A percentile compares a stretch with the other conserved stretches of the same genome.
phyloP scores from a whole-genome alignment of 495 filamentous ascomycete genomes.

The Talaromyces liani region DNA sequence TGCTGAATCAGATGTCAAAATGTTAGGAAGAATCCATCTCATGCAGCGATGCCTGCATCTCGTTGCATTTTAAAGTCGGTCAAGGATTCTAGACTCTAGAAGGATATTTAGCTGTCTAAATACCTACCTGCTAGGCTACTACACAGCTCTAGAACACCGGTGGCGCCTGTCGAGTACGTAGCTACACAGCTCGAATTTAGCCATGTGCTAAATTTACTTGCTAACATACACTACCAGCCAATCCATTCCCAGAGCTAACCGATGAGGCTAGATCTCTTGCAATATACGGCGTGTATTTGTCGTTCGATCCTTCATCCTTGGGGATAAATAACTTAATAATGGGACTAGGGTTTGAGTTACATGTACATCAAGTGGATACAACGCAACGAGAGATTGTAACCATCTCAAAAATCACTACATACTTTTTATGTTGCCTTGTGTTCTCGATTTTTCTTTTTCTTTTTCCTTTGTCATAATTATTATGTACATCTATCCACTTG shows the following conservation, averaged over 20 bases:
- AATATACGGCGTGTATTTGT: not conserved
- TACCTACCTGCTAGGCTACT: not conserved
- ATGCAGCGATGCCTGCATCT: not conserved
- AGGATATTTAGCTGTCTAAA: not conserved
- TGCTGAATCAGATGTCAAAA: not conserved
- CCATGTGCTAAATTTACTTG: not conserved
- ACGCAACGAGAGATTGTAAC: conserved; percentile 4
- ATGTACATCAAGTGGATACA: not conserved
- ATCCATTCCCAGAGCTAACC: not conserved
- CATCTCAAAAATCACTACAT: not conserved
- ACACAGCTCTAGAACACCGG: not conserved
- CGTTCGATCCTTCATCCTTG: too few relatives aligned
- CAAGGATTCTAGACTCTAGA: not conserved
- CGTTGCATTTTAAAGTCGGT: not conserved
- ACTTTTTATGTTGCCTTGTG: not conserved
- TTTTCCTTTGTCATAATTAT: not conserved
- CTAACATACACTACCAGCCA: not conserved
- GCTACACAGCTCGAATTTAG: not conserved
- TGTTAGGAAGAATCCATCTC: not conserved
- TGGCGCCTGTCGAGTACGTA: not conserved
- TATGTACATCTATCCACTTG: not conserved
- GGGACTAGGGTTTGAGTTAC: not conserved
- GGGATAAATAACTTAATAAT: not conserved
- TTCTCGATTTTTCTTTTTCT: not conserved
- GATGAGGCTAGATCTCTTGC: not conserved